These are phyloP conservation scores for Babesia bigemina DNA, from an alignment of 169 alveolate genomes.

Conservation along the genomic window DNA sequence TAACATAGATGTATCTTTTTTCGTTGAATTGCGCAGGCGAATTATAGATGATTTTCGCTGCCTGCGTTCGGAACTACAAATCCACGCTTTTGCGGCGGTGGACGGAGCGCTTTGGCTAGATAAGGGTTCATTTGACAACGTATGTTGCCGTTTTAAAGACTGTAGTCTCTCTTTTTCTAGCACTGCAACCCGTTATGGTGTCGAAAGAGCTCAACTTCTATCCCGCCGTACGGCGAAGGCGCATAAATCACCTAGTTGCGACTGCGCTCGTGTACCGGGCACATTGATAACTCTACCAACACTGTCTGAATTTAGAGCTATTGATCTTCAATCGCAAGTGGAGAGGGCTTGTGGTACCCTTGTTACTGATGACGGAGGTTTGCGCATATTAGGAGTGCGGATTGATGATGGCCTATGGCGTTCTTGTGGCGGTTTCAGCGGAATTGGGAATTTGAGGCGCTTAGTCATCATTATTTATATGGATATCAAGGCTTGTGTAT, in stretches of 20 bases:
- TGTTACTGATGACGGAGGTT: not conserved
- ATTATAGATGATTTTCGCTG: conserved; percentile 4
- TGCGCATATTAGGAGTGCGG: not conserved
- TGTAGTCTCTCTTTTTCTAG: conserved; percentile 7
- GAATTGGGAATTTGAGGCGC: conserved; percentile 7
- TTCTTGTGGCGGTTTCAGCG: not conserved
- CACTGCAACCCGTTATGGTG: conserved; percentile 15
- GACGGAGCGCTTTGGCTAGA: conserved; percentile 62
- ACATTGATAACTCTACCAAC: conserved; percentile 33
- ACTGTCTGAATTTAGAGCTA: conserved; percentile 20
- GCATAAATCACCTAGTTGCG: conserved; percentile 21
- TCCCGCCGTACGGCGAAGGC: conserved; percentile 6
- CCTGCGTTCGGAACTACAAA: conserved; percentile 16
- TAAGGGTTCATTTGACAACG: conserved; percentile 40
- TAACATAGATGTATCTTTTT: conserved; percentile 57
- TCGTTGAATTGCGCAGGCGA: conserved; percentile 40
- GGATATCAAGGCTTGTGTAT: conserved; percentile 26
- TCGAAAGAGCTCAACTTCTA: conserved; percentile 19
- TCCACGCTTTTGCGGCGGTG: conserved; percentile 38
- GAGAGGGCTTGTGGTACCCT: conserved; percentile 8
- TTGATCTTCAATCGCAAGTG: conserved; percentile 6
- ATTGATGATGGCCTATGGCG: conserved; percentile 1
- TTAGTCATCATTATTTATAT: conserved; percentile 1
- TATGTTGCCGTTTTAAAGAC: conserved; percentile 50
- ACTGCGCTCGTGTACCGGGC: conserved; percentile 43